Base-by-base conservation (phyloP, 2,329 filamentous ascomycete species). In the Thielaviopsis musarum region DNA sequence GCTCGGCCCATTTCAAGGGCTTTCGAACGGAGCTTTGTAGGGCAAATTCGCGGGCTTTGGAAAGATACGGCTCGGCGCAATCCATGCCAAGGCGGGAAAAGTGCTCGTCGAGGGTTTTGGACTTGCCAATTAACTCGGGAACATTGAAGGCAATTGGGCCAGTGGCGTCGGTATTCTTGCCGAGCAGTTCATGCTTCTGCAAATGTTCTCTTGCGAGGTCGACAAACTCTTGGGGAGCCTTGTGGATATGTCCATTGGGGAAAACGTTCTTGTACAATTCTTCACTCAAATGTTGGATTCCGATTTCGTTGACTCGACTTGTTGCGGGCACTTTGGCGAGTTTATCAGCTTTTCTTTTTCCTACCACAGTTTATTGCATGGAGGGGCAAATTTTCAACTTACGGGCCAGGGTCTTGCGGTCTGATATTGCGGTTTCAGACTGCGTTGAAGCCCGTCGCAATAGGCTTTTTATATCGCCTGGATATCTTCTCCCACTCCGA, bases 281-380 rank as follows among this genome's bases (percentile, higher is more conserved):
- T 61, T 79, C 77, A 75, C 90, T 96, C 65, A 98, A 75, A 67
- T 97, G 91, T 72, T 98, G 93, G 48, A 98, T 88, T 58, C 88
- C 89, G 66, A 98, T 91, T 65, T 94, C 87, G 72, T 94, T 98
- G 74, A 86, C 88, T 64, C 93, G 83, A 55, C 88, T 76, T 60
- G 78, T 72, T 6, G 80, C 78, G 0, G 72, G 67, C 30, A 79
- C 74, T 77, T 63, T 49, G 22, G 59, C 51, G 21, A 26, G 55
- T 62, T 62, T 24, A 34, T 57, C n/a, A 45, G 34, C 54, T 45
- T 57, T 30, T 19, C 61, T 49, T 56, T 26, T 24, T 7, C n/a
- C 4, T 49, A 12, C 22, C 17, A 49, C 24, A 57, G 5, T 52
- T 2, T 19, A 10, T 15, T 9, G 9, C 22, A 3, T 6, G 21